These are phyloP conservation scores for Fraxinus nigra DNA, from an alignment of 305 asterid genomes.

Conservation along the genomic window DNA sequence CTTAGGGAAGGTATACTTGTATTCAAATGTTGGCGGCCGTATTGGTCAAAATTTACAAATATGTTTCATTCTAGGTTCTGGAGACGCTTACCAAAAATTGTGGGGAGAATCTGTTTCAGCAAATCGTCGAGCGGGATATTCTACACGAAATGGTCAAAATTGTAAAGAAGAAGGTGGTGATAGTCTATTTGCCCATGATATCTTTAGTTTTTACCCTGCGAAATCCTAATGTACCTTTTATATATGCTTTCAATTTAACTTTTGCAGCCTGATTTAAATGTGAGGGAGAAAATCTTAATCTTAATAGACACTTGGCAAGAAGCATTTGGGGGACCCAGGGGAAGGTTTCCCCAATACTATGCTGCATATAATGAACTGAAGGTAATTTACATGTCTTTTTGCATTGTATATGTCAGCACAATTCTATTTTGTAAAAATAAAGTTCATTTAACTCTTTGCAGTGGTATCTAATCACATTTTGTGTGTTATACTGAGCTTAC, in stretches of 20 bases:
- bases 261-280: constrained; percentile 89
- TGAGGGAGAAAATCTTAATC: constrained; percentile 90
- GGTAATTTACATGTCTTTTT: constrained; percentile 41
- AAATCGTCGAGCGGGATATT: constrained; percentile 86
- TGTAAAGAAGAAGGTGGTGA: constrained; percentile 79
- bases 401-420: background rate
- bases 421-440: background rate
- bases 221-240: constrained; percentile 1
- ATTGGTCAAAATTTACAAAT: background rate
- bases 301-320: constrained; percentile 96
- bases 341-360: constrained; percentile 80
- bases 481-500: background rate
- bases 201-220: background rate
- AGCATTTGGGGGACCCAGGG: constrained; percentile 84
- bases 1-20: background rate
- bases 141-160: constrained; percentile 96
- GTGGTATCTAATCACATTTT: background rate
- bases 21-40: background rate
- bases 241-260: constrained; percentile 12
- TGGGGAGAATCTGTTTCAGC: constrained; percentile 84
- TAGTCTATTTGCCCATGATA: background rate
- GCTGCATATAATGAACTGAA: constrained; percentile 89
- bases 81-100: constrained; percentile 97
- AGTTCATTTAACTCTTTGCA: background rate
- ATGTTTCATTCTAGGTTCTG: constrained; percentile 55